Conservation (phyloP, 441 rosid genomes). For the Syzygium syzygioides region DNA sequence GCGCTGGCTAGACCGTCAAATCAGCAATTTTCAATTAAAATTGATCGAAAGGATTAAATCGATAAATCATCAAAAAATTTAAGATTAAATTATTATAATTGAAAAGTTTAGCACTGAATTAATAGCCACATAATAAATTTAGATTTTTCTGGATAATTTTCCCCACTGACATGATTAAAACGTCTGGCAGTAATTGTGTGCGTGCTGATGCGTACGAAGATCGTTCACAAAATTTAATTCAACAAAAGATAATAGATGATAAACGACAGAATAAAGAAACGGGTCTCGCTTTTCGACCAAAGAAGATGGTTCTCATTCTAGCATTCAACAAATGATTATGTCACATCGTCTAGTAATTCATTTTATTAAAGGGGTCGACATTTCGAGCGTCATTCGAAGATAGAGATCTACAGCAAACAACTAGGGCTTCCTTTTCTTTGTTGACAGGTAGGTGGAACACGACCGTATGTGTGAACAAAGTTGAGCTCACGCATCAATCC, state of each 20-base stretch:
- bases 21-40: no score
- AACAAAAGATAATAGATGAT: no score
- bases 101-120: no score
- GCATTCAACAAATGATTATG: not conserved
- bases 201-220: not conserved
- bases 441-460: not conserved
- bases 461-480: not conserved
- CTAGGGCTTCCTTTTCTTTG: not conserved
- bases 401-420: not conserved
- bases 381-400: not conserved
- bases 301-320: not conserved
- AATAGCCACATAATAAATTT: no score
- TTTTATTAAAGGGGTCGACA: not conserved
- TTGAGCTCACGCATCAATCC: not conserved
- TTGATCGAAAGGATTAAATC: no score
- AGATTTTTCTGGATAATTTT: no score
- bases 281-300: no score
- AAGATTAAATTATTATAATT: no score
- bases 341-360: not conserved
- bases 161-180: no score
- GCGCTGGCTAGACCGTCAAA: no score
- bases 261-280: not conserved
- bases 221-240: not conserved
- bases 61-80: no score
- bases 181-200: not conserved